A percentile compares a stretch with the other conserved stretches of the same genome.
These are phyloP conservation scores for Chaetomium globosum DNA, from an alignment of 2,329 filamentous ascomycete genomes.

Conservation along the genomic window DNA sequence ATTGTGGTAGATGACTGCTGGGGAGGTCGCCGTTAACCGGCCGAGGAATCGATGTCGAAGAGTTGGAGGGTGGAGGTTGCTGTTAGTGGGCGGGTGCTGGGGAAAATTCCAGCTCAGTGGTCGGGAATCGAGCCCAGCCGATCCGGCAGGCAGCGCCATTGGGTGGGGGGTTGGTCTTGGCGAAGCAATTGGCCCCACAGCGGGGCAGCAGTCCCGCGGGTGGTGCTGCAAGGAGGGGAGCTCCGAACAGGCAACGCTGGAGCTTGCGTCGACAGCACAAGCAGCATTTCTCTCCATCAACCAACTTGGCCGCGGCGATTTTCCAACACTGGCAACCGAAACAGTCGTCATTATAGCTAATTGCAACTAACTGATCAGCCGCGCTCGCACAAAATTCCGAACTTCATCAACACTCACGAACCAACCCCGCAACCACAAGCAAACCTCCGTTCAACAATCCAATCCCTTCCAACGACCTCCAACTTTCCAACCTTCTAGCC, in stretches of 20 bases:
- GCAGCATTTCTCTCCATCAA: background rate
- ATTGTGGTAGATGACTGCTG: background rate
- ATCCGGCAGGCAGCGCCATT: conserved; percentile 4
- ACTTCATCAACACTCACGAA: background rate
- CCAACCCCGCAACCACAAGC: background rate
- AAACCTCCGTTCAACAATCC: background rate
- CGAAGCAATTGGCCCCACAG: conserved; percentile 1
- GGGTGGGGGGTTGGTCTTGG: background rate
- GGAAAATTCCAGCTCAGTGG: conserved; percentile 10
- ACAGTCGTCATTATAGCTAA: background rate
- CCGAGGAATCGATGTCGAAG: background rate
- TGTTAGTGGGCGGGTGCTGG: background rate
- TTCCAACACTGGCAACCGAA: background rate
- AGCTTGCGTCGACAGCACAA: conserved; percentile 27
- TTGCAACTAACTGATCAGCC: background rate
- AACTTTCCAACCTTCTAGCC: background rate
- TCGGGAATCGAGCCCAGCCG: background rate
- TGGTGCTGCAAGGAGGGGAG: conserved; percentile 6
- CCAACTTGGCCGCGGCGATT: background rate
- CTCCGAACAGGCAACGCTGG: conserved; percentile 21
- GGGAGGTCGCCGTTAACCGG: background rate
- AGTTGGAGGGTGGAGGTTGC: conserved; percentile 2
- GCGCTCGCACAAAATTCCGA: background rate
- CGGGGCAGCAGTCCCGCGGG: background rate
- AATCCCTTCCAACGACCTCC: background rate